Conservation (phyloP, 441 rosid genomes). For the Gossypium aridum region DNA sequence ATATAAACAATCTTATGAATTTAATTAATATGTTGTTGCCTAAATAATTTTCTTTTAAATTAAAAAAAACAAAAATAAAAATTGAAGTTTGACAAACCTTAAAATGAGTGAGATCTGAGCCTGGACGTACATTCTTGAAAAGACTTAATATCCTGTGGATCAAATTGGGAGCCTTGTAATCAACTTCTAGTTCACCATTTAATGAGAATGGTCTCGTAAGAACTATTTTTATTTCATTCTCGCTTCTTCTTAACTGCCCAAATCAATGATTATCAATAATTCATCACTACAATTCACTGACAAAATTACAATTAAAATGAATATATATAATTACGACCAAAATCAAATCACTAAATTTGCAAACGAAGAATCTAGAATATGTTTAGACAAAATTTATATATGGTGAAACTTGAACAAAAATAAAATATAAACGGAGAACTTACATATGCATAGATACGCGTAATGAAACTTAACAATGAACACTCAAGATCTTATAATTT, state of each 20-base stretch:
- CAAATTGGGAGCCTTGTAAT: constrained; percentile 47
- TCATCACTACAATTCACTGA: background rate
- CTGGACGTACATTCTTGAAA: constrained; percentile 49
- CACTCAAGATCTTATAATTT: too few species aligned
- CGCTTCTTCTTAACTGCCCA: background rate
- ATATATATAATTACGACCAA: too few species aligned
- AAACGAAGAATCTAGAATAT: too few species aligned
- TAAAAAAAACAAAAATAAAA: background rate
- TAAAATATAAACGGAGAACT: too few species aligned
- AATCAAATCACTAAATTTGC: too few species aligned
- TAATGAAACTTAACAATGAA: accelerated
- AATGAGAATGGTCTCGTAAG: constrained; percentile 48
- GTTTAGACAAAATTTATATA: too few species aligned
- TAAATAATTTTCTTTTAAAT: too few species aligned
- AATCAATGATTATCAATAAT: background rate
- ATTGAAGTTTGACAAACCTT: constrained; percentile 28
- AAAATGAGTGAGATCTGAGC: constrained; percentile 61
- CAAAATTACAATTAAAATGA: background rate
- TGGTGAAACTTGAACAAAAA: too few species aligned
- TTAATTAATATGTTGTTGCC: background rate
- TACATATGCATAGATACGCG: too few species aligned
- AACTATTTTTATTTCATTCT: constrained; percentile 21
- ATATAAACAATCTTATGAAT: background rate
- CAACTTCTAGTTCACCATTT: constrained; percentile 37
- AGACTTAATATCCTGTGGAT: constrained; percentile 48